Evolutionary conservation across 176 grass and related monocot species (phyloP), one percentile per base, ranked within the genome.

Genomic region (Urochloa ruziziensis): DNA sequence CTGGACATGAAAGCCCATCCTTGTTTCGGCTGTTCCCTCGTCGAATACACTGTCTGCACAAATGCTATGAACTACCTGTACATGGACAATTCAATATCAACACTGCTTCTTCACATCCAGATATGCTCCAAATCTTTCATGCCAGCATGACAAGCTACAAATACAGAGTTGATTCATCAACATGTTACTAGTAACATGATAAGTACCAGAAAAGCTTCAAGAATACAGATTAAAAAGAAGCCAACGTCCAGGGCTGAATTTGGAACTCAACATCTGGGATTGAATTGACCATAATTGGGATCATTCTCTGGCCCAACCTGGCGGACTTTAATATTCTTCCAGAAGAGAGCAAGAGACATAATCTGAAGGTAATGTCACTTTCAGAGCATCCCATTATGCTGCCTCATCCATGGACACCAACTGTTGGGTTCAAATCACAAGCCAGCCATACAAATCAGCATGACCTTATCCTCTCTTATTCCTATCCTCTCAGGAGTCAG

Each of bases 361-460:
- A 21, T 44, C 25, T 81, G 15, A 70, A 76, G 62, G 53, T 1
- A 77, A 23, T 46, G 70, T 77, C 70, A 35, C 53, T 81, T 85
- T 90, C 88, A 32, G 82, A 8, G 46, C 2, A 72, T 30, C 75
- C 49, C 67, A 25, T 49, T 67, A 14, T 67, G 66, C 39, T 34
- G 59, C 87, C 75, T 67, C 39, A 80, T 60, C 68, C 77, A 43
- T 59, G 73, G 73, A 39, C 78, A 81, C 29, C 58, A 82, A 65
- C 53, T 24, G 70, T 35, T 82, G 30, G 57, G 25, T 46, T 34
- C 25, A 54, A 75, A 53, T n/a, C 3, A 63, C 48, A 44, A 56
- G 17, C 21, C 23, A 73, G 27, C 25, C 72, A 67, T 67, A 74
- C 64, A 84, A 54, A 66, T 21, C 59, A 29, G 29, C 47, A 56